A percentile compares a stretch with the other conserved stretches of the same genome.
Evolutionary conservation across 352 stramenopile genomes (phyloP).

Genomic region (Plasmopara viticola): DNA sequence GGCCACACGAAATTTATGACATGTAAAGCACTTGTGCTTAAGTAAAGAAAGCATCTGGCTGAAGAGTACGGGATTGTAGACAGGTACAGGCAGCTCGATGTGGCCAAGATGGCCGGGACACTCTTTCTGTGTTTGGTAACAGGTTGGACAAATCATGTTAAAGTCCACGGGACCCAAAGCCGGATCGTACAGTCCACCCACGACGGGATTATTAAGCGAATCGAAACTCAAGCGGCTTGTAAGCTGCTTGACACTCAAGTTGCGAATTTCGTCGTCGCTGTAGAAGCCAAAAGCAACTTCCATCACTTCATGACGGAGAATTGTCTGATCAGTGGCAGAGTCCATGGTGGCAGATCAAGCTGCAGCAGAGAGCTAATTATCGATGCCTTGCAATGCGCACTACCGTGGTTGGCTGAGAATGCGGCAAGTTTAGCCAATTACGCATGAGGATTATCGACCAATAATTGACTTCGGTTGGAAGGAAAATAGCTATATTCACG

Average conservation of each 20-base stretch:
- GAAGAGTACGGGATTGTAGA: constrained; percentile 99
- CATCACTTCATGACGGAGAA: constrained; percentile 86
- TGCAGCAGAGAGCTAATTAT: background rate
- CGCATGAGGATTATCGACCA: constrained; percentile 24
- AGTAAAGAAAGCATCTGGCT: constrained; percentile 92
- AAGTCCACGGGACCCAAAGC: constrained; percentile 90
- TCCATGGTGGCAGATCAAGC: constrained; percentile 44
- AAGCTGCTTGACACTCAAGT: constrained; percentile 95
- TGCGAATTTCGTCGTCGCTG: constrained; percentile 95
- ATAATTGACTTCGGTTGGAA: constrained; percentile 14
- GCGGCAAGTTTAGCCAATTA: too few relatives aligned
- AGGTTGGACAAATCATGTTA: constrained; percentile 92
- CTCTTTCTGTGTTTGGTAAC: constrained; percentile 90
- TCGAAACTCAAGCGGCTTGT: constrained; percentile 94
- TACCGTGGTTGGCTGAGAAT: too few relatives aligned
- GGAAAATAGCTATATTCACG: constrained; percentile 22
- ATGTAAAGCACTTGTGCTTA: constrained; percentile 97
- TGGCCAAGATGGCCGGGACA: constrained; percentile 98
- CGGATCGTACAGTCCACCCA: constrained; percentile 96
- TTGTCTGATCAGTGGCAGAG: constrained; percentile 84
- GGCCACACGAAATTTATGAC: constrained; percentile 93
- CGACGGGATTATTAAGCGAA: constrained; percentile 90
- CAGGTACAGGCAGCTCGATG: constrained; percentile 97
- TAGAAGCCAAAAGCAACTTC: constrained; percentile 95
- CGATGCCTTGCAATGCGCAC: constrained; percentile 13